These are phyloP conservation scores for Alternaria incomplexa DNA, from an alignment of 2,329 filamentous ascomycete species.

Conservation along the genomic window DNA sequence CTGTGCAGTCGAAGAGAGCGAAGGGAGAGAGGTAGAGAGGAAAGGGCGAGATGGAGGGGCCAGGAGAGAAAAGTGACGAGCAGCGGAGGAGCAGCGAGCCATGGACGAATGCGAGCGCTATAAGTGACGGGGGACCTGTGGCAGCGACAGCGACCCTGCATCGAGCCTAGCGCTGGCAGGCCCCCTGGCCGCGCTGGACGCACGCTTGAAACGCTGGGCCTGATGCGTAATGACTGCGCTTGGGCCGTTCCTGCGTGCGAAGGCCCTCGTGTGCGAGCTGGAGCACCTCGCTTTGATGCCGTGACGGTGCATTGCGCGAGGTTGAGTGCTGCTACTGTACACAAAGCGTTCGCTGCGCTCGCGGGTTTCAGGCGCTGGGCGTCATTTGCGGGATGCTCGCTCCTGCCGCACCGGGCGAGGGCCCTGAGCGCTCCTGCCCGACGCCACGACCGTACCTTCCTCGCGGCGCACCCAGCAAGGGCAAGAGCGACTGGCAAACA, in stretches of 20 bases:
- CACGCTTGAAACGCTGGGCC: conserved; percentile 32
- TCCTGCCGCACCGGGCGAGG: conserved; percentile 9
- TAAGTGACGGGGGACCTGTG: conserved; percentile 23
- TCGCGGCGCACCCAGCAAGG: conserved; percentile 8
- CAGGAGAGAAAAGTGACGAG: conserved; percentile 49
- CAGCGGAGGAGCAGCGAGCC: conserved; percentile 62
- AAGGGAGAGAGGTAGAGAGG: conserved; percentile 52
- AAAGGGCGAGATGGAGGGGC: conserved; percentile 51
- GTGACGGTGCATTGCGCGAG: neutral
- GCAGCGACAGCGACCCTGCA: conserved; percentile 19
- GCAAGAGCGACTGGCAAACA: conserved; percentile 13
- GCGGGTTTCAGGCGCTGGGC: neutral
- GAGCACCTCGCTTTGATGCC: neutral
- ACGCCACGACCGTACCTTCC: neutral
- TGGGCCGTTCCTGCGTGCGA: conserved; percentile 24
- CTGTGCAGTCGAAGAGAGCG: conserved; percentile 32
- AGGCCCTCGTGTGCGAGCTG: neutral
- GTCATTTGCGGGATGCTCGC: neutral
- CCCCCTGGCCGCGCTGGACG: conserved; percentile 15
- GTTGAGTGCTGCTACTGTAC: conserved; percentile 2
- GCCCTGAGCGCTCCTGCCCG: conserved; percentile 1
- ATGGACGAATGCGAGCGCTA: conserved; percentile 23
- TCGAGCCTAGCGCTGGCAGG: conserved; percentile 11
- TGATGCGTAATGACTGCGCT: conserved; percentile 25
- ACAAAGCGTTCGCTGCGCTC: conserved; percentile 6